phyloP scores from a whole-genome alignment of 441 rosid genomes.

The Aquilaria agallochum region DNA sequence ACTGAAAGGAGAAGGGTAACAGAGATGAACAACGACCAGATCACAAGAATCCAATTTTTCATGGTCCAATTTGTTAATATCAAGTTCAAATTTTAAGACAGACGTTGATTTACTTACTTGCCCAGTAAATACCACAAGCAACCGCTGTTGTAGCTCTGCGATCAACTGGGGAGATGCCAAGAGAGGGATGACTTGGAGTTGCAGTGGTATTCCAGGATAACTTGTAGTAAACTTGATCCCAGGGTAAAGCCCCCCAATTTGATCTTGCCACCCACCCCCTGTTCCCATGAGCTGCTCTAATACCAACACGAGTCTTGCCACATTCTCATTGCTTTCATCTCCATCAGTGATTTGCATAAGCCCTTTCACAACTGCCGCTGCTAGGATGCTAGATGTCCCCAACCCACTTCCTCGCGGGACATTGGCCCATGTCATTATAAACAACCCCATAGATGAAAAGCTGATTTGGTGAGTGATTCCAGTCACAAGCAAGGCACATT shows the following conservation, averaged over 20 bases:
- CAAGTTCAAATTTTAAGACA: neutral
- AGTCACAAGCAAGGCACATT: conserved; percentile 82
- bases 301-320: conserved; percentile 84
- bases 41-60: too few species aligned
- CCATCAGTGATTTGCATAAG: conserved; percentile 71
- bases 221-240: conserved; percentile 84
- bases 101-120: conserved; percentile 49
- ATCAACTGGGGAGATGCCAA: conserved; percentile 58
- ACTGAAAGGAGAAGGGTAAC: neutral
- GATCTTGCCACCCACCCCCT: conserved; percentile 99
- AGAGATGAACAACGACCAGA: neutral
- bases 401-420: conserved; percentile 93
- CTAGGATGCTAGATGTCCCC: conserved; percentile 96
- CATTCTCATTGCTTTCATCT: conserved; percentile 77
- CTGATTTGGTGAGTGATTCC: conserved; percentile 46
- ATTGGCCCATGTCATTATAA: conserved; percentile 82
- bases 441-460: conserved; percentile 44
- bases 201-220: conserved; percentile 82
- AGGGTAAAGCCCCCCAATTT: conserved; percentile 86
- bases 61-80: neutral
- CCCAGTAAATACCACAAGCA: conserved; percentile 92
- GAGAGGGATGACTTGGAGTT: conserved; percentile 84
- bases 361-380: conserved; percentile 91
- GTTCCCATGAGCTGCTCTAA: conserved; percentile 97
- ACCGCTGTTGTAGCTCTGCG: conserved; percentile 68